Evolutionary conservation across 768 basidiomycete species (phyloP).

Genomic region (Lyophyllum decastes): DNA sequence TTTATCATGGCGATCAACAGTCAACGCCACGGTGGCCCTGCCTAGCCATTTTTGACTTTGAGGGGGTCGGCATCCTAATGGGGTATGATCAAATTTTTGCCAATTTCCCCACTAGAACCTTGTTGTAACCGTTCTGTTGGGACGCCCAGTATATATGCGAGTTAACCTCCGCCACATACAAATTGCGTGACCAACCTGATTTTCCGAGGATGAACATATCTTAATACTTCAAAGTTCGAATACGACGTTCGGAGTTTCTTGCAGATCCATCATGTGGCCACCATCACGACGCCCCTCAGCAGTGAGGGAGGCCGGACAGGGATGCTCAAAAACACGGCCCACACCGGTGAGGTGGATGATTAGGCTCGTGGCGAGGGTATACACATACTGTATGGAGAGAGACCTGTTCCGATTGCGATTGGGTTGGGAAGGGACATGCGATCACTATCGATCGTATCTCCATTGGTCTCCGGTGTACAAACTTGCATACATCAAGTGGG

Average conservation of each 20-base stretch:
- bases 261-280: background rate
- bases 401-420: too few relatives aligned
- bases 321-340: background rate
- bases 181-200: background rate
- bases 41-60: background rate
- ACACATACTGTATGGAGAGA: too few relatives aligned
- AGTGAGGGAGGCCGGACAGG: background rate
- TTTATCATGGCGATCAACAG: conserved; percentile 12
- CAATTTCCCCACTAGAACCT: background rate
- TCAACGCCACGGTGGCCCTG: conserved; percentile 15
- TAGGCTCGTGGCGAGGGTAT: too few relatives aligned
- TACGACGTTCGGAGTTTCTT: background rate
- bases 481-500: too few relatives aligned
- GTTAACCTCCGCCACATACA: background rate
- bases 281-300: background rate
- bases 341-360: too few relatives aligned
- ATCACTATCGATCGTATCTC: too few relatives aligned
- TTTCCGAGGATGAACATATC: background rate
- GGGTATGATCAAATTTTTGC: background rate
- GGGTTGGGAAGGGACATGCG: too few relatives aligned
- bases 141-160: background rate
- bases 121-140: background rate
- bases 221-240: background rate
- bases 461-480: too few relatives aligned
- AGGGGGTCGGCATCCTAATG: background rate